Evolutionary conservation across 2,329 filamentous ascomycete species (phyloP).

Genomic region (Nakataea oryzae): DNA sequence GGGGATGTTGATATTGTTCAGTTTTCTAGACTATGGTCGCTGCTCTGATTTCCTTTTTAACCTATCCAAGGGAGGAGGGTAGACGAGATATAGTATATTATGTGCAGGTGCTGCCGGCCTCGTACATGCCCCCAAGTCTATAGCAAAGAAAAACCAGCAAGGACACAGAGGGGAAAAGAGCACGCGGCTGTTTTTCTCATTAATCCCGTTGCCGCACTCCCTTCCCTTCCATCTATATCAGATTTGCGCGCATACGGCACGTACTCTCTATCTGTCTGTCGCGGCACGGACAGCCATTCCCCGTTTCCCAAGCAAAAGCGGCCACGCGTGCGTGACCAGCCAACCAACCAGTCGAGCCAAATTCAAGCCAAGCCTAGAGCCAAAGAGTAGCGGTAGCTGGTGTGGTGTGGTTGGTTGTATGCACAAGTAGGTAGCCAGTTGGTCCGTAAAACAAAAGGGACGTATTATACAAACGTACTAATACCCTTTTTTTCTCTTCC

Average conservation of each 20-base stretch:
- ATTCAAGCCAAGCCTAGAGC: background rate
- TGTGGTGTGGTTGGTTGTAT: background rate
- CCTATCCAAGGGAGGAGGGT: too few relatives aligned
- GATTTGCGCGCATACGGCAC: background rate
- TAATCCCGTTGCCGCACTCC: background rate
- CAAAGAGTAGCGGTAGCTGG: background rate
- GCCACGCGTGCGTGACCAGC: too few relatives aligned
- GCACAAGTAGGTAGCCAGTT: background rate
- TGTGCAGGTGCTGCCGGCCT: background rate
- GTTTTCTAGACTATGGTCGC: too few relatives aligned
- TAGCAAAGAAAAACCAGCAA: background rate
- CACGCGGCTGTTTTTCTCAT: background rate
- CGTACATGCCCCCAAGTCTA: background rate
- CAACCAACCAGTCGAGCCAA: background rate
- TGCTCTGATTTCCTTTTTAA: too few relatives aligned
- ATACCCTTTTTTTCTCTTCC: background rate
- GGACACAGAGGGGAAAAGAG: background rate
- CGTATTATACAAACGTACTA: constrained; percentile 8
- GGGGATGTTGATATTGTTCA: background rate
- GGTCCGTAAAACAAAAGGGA: background rate
- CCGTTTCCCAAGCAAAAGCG: background rate
- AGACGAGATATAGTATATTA: background rate
- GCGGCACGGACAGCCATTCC: background rate
- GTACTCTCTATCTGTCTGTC: background rate
- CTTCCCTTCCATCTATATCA: background rate